phyloP scores from a whole-genome alignment of 352 stramenopile species.

The Phytopythium helicoides region DNA sequence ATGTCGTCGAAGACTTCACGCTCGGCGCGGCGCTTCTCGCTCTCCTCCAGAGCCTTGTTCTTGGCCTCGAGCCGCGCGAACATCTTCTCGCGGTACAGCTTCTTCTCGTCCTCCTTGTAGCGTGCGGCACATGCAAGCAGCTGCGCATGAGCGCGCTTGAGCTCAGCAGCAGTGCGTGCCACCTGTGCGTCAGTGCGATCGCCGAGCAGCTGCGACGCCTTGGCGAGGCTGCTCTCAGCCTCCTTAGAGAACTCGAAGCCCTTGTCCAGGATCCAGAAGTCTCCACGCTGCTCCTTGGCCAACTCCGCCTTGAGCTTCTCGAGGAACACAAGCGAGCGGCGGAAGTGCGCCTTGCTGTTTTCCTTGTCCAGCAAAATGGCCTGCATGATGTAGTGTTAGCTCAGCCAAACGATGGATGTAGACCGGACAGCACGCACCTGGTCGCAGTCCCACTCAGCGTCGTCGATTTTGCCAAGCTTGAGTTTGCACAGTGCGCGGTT shows the following conservation, averaged over 20 bases:
- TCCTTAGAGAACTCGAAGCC: slow-evolving; percentile 69
- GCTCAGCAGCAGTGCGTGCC: slow-evolving; percentile 47
- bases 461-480: slow-evolving; percentile 81
- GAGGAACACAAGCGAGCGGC: slow-evolving; percentile 70
- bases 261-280: slow-evolving; percentile 89
- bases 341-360: slow-evolving; percentile 79
- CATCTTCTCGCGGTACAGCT: slow-evolving; percentile 88
- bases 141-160: slow-evolving; percentile 58
- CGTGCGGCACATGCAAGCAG: slow-evolving; percentile 56
- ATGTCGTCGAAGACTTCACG: slow-evolving; percentile 82
- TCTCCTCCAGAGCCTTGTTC: slow-evolving; percentile 70
- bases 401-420: no score
- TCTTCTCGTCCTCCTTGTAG: slow-evolving; percentile 88
- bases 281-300: slow-evolving; percentile 72
- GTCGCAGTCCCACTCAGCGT: slow-evolving; percentile 83
- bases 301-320: slow-evolving; percentile 82
- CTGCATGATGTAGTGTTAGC: slow-evolving; percentile 27
- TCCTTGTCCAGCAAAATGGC: slow-evolving; percentile 61
- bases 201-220: slow-evolving; percentile 39
- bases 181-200: slow-evolving; percentile 49
- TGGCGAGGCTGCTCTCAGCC: slow-evolving; percentile 71
- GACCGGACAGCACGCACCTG: slow-evolving; percentile 43
- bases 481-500: slow-evolving; percentile 85
- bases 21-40: slow-evolving; percentile 63
- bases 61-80: slow-evolving; percentile 82